Conservation (phyloP, 768 basidiomycete genomes). For the Suillus weaverae region DNA sequence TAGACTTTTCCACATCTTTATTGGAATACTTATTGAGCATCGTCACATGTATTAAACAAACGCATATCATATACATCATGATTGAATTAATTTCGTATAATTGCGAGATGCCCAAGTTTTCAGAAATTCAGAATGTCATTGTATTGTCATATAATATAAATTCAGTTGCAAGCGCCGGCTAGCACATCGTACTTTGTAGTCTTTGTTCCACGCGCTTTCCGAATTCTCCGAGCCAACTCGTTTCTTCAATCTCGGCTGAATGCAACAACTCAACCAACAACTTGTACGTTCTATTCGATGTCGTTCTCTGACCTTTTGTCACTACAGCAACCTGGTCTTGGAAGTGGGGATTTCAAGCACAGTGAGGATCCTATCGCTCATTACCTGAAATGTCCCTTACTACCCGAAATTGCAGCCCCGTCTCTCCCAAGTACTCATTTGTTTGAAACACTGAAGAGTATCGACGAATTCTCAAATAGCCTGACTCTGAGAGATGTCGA, state of each 20-base stretch:
- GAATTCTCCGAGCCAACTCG: not conserved
- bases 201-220: not conserved
- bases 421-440: conserved; percentile 12
- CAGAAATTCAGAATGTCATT: not conserved
- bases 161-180: not conserved
- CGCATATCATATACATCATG: conserved; percentile 6
- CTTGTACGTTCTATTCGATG: conserved; percentile 6
- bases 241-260: not conserved
- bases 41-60: conserved; percentile 13
- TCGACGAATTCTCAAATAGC: conserved; percentile 56
- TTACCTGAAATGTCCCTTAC: not conserved
- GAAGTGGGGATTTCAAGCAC: conserved; percentile 1
- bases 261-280: conserved; percentile 12
- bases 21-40: conserved; percentile 32
- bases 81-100: not conserved
- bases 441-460: conserved; percentile 46
- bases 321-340: not conserved
- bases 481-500: conserved; percentile 51
- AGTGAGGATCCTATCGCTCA: not conserved
- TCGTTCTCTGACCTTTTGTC: not conserved
- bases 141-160: not conserved
- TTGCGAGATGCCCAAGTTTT: not conserved
- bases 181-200: not conserved
- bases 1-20: conserved; percentile 24
- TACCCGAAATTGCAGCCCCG: not conserved